Percentiles rank a stretch among this genome's conserved stretches.
phyloP scores from a whole-genome alignment of 2,329 filamentous ascomycete species.

The Aspergillus brasiliensis region DNA sequence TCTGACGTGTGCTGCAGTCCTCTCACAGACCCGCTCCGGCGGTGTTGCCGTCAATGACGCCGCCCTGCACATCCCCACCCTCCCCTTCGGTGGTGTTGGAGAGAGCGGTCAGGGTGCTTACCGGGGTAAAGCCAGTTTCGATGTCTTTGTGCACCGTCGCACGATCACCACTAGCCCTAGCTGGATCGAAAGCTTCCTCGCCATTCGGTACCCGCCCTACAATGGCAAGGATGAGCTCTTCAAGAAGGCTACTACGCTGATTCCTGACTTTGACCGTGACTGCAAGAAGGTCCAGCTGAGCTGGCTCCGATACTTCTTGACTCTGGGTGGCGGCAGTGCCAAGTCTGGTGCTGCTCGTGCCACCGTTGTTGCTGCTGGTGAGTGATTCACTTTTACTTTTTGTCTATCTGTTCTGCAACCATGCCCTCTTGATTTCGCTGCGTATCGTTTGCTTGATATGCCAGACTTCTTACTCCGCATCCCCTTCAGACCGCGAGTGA shows the following conservation, averaged over 20 bases:
- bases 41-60: constrained; percentile 62
- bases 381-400: constrained; percentile 29
- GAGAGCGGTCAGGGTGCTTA: constrained; percentile 76
- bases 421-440: too few species aligned
- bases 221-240: constrained; percentile 57
- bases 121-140: constrained; percentile 71
- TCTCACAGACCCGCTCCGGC: constrained; percentile 65
- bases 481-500: neutral
- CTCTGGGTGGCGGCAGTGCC: constrained; percentile 44
- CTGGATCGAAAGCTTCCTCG: constrained; percentile 62
- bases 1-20: constrained; percentile 48
- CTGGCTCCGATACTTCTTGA: constrained; percentile 44
- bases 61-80: constrained; percentile 71
- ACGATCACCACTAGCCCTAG: constrained; percentile 60
- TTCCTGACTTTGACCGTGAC: constrained; percentile 63
- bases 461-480: constrained; percentile 1
- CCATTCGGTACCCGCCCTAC: constrained; percentile 64
- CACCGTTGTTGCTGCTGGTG: constrained; percentile 41
- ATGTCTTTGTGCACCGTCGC: constrained; percentile 63
- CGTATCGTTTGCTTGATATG: neutral
- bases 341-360: constrained; percentile 40
- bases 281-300: constrained; percentile 48
- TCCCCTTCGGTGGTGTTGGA: constrained; percentile 83
- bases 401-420: too few species aligned
- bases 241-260: constrained; percentile 52